Percentiles rank a stretch among this genome's conserved stretches.
Conservation (phyloP, 108 stramenopile genomes). For the Thalassiosira profunda region DNA sequence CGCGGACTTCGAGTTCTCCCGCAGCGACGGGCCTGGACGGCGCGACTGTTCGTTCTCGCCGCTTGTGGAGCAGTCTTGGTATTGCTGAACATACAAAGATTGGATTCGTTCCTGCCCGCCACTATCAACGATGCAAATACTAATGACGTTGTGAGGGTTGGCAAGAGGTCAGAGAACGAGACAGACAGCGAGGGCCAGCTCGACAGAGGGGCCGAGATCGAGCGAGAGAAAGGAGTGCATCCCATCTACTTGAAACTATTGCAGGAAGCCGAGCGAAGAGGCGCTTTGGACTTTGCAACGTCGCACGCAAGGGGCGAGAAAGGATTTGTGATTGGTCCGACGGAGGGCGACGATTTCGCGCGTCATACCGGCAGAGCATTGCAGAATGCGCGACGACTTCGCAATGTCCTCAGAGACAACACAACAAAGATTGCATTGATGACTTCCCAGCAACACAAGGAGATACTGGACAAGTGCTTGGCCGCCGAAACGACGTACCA, state of each 20-base stretch:
- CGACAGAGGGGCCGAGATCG: no score
- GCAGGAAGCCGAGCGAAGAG: conserved; percentile 2
- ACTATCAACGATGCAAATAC: no score
- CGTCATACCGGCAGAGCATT: conserved; percentile 5
- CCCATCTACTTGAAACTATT: conserved; percentile 6
- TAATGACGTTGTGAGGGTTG: no score
- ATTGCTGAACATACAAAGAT: no score
- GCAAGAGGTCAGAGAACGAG: no score
- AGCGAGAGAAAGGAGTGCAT: conserved; percentile 1
- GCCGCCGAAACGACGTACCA: background rate
- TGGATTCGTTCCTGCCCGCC: no score
- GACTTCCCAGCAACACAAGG: conserved; percentile 5
- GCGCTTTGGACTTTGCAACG: background rate
- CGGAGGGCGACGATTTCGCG: background rate
- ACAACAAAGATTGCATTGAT: conserved; percentile 8
- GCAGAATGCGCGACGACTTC: conserved; percentile 5
- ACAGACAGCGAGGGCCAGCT: no score
- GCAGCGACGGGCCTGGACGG: no score
- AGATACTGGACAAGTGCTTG: conserved; percentile 3
- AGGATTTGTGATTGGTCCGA: conserved; percentile 9
- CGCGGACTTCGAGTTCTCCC: no score
- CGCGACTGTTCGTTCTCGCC: no score
- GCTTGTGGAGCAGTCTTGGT: no score
- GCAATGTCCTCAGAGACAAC: conserved; percentile 6
- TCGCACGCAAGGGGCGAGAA: background rate